These are phyloP conservation scores for Diddensiella transvaalensis DNA, from an alignment of 805 yeast genomes.

Conservation along the genomic window DNA sequence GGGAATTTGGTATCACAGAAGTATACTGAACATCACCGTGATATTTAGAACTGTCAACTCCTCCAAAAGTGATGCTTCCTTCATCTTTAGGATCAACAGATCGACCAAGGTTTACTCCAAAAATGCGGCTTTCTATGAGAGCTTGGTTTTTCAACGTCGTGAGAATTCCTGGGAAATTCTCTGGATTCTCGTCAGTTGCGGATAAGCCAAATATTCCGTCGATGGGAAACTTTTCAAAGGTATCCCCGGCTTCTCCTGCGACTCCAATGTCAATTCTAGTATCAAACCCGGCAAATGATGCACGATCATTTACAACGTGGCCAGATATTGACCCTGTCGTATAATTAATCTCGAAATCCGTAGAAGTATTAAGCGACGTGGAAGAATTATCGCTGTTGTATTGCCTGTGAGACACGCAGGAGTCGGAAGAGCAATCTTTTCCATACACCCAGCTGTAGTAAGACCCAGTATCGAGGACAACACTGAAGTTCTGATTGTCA, in stretches of 20 bases:
- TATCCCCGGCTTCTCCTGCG: slow-evolving; percentile 49
- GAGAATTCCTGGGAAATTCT: slow-evolving; percentile 30
- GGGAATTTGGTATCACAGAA: slow-evolving; percentile 31
- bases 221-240: slow-evolving; percentile 49
- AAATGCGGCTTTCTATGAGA: slow-evolving; percentile 33
- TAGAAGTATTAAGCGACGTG: slow-evolving; percentile 15
- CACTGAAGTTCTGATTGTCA: slow-evolving; percentile 38
- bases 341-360: slow-evolving; percentile 48
- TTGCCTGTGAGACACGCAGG: slow-evolving; percentile 39
- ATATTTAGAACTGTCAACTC: slow-evolving; percentile 42
- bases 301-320: slow-evolving; percentile 39
- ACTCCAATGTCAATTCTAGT: slow-evolving; percentile 46
- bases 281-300: slow-evolving; percentile 38
- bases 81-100: slow-evolving; percentile 29
- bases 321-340: slow-evolving; percentile 55
- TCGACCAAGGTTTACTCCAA: slow-evolving; percentile 46
- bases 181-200: slow-evolving; percentile 39
- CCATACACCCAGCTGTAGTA: slow-evolving; percentile 63
- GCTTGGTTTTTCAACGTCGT: slow-evolving; percentile 23
- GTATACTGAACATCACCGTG: slow-evolving; percentile 42
- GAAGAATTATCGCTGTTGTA: slow-evolving; percentile 15
- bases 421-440: slow-evolving; percentile 42
- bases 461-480: slow-evolving; percentile 64
- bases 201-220: slow-evolving; percentile 63
- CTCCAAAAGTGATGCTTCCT: slow-evolving; percentile 45